Evolutionary conservation across 257 asterid species (phyloP).

Genomic region (Parsonsia alboflavescens): DNA sequence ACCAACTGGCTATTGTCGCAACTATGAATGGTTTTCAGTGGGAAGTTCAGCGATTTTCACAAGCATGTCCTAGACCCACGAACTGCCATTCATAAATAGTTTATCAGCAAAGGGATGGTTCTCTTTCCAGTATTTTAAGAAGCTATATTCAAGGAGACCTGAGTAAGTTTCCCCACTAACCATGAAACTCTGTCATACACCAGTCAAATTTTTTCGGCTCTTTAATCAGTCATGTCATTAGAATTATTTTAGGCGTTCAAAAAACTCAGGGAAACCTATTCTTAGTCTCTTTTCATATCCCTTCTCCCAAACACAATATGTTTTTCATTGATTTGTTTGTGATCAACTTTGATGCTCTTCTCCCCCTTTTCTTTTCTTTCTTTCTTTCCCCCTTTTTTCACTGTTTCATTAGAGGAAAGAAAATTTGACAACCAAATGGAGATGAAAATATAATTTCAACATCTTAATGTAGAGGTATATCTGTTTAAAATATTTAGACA

Average conservation of each 20-base stretch:
- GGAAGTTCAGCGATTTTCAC: neutral
- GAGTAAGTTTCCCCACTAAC: neutral
- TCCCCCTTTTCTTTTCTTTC: neutral
- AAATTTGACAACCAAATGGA: neutral
- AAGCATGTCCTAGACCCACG: neutral
- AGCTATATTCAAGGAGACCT: neutral
- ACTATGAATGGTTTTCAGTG: neutral
- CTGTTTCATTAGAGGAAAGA: neutral
- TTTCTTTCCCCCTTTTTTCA: neutral
- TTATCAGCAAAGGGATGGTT: neutral
- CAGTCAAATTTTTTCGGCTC: neutral
- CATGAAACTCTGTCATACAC: neutral
- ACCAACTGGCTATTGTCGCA: neutral
- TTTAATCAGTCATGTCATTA: neutral
- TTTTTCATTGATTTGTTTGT: neutral
- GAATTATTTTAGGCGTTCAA: neutral
- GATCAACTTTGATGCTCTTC: conserved; percentile 3
- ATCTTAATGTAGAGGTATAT: neutral
- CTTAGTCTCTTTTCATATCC: conserved; percentile 5
- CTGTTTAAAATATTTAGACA: neutral
- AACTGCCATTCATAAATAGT: neutral
- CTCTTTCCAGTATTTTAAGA: neutral
- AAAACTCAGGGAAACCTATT: neutral
- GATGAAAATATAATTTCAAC: neutral
- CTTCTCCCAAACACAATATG: neutral